phyloP scores from a whole-genome alignment of 345 rosid genomes.

The Eucalyptus globulus region DNA sequence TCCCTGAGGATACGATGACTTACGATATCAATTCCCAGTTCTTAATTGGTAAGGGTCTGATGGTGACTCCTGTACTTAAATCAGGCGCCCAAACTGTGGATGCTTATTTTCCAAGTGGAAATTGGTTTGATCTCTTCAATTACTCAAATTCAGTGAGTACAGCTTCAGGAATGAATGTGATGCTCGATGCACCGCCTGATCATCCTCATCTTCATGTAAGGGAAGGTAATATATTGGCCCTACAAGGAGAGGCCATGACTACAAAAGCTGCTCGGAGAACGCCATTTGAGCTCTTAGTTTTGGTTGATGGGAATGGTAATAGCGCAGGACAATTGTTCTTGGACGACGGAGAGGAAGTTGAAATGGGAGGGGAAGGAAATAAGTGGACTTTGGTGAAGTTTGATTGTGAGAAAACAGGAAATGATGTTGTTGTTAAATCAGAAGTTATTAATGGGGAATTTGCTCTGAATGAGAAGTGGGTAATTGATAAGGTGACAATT shows the following conservation, averaged over 20 bases:
- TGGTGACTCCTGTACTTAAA: conserved; percentile 52
- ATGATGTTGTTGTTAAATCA: conserved; percentile 13
- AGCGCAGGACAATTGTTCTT: conserved; percentile 41
- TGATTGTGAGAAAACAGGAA: conserved; percentile 5
- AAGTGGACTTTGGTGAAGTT: conserved; percentile 43
- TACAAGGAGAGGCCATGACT: conserved; percentile 68
- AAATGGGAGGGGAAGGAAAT: conserved; percentile 34
- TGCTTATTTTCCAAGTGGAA: conserved; percentile 61
- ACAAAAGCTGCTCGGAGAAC: conserved; percentile 38
- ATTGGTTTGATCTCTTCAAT: conserved; percentile 66
- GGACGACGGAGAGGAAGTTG: conserved; percentile 48
- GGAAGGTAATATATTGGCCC: conserved; percentile 51
- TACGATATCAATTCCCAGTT: conserved; percentile 44
- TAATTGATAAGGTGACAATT: conserved; percentile 30
- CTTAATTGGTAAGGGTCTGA: conserved; percentile 41
- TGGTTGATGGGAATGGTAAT: conserved; percentile 18
- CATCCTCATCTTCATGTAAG: conserved; percentile 48
- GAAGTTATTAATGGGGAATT: conserved; percentile 35
- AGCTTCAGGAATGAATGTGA: conserved; percentile 16
- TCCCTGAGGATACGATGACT: conserved; percentile 38
- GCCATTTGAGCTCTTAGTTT: conserved; percentile 39
- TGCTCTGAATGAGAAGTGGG: conserved; percentile 37
- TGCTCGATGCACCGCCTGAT: conserved; percentile 38
- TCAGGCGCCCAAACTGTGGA: conserved; percentile 15
- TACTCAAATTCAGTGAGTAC: conserved; percentile 20